Evolutionary conservation across 441 rosid species (phyloP), one percentile per base, ranked within the genome.

Genomic region (Capsella rubella): DNA sequence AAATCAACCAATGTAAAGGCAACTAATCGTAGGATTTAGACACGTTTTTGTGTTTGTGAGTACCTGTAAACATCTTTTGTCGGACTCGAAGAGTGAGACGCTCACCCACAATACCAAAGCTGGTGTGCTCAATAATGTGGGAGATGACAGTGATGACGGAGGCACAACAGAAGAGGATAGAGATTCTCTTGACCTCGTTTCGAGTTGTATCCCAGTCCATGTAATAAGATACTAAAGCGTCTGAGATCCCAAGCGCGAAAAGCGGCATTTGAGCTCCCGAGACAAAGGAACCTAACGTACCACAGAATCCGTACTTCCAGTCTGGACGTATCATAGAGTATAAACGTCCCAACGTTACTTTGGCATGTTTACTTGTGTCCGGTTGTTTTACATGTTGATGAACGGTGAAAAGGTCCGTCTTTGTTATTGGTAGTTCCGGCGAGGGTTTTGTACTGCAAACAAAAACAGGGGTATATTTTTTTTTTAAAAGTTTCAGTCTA

Each of bases 181-280:
- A 65, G 59, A 94, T 91, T 66, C 83, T 89, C 86, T 84, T 90
- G 35, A 94, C 84, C 78, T 94, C 98, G 2, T 42, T 80, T 42
- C 76, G 73, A 5, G 99, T 90, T 13, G 90, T 87, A 5, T 90
- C 97, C 99, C 99, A 95, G 69, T 87, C 99, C 97, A 88, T 87
- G 87, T 95, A 95, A 74, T 78, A 89, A 61, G 98, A 57, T 55
- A 94, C 96, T 59, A 91, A 88, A 71, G 98, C 98, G 56, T 91
- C 90, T 9, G 98, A 81, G 72, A 94, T 89, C 8, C 97, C 98
- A 35, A 94, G 91, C 6, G 98, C 98, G 45, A 94, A 93, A 51
- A 94, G 92, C 11, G 98, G 98, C 96, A 89, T 89, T 77, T 81
- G 97, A 42, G 97, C 82, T 74, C 97, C 98, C 1, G 93, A 80